Percentiles rank a stretch among this genome's conserved stretches.
Conservation (phyloP, 2,329 filamentous ascomycete genomes). For the Cyphellophora europaea region DNA sequence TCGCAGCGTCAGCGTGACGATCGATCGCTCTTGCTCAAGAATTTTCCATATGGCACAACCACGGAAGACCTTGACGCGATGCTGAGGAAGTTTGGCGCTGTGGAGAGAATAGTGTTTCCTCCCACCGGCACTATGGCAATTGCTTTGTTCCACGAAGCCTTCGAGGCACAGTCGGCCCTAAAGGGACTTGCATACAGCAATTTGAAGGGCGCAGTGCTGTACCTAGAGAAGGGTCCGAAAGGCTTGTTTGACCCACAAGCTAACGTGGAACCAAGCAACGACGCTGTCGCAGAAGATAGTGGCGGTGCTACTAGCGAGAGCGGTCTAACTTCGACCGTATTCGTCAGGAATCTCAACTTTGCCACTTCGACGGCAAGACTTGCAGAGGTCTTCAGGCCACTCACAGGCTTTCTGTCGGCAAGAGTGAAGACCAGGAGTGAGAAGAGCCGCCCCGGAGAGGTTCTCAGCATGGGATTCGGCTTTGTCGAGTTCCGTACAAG, state of each 20-base stretch:
- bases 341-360: slow-evolving; percentile 92
- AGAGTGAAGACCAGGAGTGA: slow-evolving; percentile 89
- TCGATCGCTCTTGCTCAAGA: slow-evolving; percentile 83
- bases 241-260: slow-evolving; percentile 52
- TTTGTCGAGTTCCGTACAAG: slow-evolving; percentile 83
- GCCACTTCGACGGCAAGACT: slow-evolving; percentile 69
- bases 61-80: slow-evolving; percentile 68
- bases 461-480: slow-evolving; percentile 93
- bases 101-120: slow-evolving; percentile 80
- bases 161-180: slow-evolving; percentile 76
- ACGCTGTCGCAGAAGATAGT: slow-evolving; percentile 21
- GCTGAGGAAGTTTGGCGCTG: slow-evolving; percentile 76
- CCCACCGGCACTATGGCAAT: slow-evolving; percentile 90
- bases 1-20: slow-evolving; percentile 78
- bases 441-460: slow-evolving; percentile 78
- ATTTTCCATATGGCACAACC: slow-evolving; percentile 78
- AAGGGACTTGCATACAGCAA: slow-evolving; percentile 77
- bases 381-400: slow-evolving; percentile 64
- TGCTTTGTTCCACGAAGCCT: slow-evolving; percentile 71
- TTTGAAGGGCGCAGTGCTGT: slow-evolving; percentile 82
- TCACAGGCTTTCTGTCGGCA: slow-evolving; percentile 83
- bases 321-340: slow-evolving; percentile 58
- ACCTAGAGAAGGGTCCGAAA: slow-evolving; percentile 86
- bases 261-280: slow-evolving; percentile 11
- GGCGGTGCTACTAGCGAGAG: slow-evolving; percentile 27